Percentiles rank a stretch among this genome's conserved stretches.
Conservation (phyloP, 352 stramenopile genomes). For the Globisporangium parvum region DNA sequence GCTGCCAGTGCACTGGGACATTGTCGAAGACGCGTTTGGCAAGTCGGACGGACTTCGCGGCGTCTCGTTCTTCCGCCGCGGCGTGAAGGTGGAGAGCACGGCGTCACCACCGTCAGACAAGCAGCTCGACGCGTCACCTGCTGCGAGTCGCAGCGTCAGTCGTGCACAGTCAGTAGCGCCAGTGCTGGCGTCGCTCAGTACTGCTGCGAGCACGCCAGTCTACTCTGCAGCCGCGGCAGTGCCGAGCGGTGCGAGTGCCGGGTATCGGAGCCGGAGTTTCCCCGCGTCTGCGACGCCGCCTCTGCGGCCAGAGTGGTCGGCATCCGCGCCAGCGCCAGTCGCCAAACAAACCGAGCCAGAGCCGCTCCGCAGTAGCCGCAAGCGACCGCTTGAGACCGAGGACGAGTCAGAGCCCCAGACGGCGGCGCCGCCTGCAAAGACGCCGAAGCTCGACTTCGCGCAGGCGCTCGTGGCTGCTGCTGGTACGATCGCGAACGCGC, state of each 20-base stretch:
- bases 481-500: slow-evolving; percentile 3
- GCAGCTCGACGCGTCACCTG: not conserved
- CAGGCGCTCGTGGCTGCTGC: slow-evolving; percentile 4
- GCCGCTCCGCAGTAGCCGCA: not conserved
- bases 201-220: not conserved
- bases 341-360: not conserved
- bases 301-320: not conserved
- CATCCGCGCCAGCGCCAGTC: not conserved
- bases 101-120: not conserved
- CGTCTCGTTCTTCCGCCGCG: slow-evolving; percentile 1
- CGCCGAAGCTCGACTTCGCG: slow-evolving; percentile 3
- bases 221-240: not conserved
- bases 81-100: not conserved
- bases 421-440: not conserved
- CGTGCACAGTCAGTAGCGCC: not conserved
- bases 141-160: not conserved
- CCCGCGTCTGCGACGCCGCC: no score
- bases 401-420: not conserved
- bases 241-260: not conserved
- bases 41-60: not conserved
- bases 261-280: not conserved
- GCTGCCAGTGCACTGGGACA: slow-evolving; percentile 7
- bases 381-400: not conserved
- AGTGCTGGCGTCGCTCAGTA: not conserved
- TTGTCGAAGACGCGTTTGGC: slow-evolving; percentile 3